Conservation (phyloP, 108 stramenopile species). For the Pseudonitzschia multistriata region DNA sequence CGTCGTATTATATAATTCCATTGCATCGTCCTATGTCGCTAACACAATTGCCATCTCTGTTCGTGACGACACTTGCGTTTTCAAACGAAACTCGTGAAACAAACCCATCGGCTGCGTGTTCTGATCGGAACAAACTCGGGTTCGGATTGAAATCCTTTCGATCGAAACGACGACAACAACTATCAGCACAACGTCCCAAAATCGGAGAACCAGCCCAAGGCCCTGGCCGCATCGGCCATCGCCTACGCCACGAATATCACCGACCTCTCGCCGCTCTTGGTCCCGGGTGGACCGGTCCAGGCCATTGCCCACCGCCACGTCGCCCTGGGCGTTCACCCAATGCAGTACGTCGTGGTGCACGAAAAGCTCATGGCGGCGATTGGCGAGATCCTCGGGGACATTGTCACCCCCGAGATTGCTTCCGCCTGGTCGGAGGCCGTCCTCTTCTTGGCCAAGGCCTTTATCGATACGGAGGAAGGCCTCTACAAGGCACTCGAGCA, state of each 20-base stretch:
- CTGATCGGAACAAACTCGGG: no score
- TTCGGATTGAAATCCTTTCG: no score
- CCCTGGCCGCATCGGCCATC: neutral
- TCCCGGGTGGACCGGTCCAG: neutral
- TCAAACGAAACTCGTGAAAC: no score
- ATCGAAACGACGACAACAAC: neutral
- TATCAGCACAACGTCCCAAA: constrained; percentile 11
- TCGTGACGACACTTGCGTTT: no score
- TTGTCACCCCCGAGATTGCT: constrained; percentile 19
- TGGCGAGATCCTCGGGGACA: constrained; percentile 12
- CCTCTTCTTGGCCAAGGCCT: constrained; percentile 11
- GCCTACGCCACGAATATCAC: constrained; percentile 7
- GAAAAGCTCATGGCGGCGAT: constrained; percentile 17
- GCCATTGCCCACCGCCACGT: constrained; percentile 19
- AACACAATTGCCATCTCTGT: no score
- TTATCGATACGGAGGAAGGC: constrained; percentile 5
- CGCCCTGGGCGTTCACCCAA: constrained; percentile 2
- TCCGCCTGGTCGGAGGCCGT: constrained; percentile 19
- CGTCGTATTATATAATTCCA: no score
- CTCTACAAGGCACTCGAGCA: constrained; percentile 12
- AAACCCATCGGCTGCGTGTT: no score
- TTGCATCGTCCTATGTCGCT: no score
- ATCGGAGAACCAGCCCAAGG: constrained; percentile 7
- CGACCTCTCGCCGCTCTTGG: constrained; percentile 8
- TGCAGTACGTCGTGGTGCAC: constrained; percentile 18